Evolutionary conservation across 2,329 filamentous ascomycete genomes (phyloP), one percentile per base, ranked within the genome.

Genomic region (Tolypocladium amazonense): DNA sequence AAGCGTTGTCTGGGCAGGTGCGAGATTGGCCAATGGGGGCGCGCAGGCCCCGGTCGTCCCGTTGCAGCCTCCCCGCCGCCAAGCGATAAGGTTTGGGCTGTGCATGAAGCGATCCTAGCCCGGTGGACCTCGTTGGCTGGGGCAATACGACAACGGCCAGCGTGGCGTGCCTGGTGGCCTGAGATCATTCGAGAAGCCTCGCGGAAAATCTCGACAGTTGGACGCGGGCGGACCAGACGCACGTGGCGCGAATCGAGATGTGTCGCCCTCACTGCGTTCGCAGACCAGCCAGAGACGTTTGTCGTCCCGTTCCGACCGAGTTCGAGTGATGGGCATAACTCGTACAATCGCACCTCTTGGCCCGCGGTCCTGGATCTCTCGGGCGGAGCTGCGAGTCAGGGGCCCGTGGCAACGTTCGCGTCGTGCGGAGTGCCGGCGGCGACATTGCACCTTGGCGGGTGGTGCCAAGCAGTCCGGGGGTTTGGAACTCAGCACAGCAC

Each of bases 21-120:
- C 27, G 2, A 33, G 25, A 18, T 37, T 38, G n/a, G 50, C 59
- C 38, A 60, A 60, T 60, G 30, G 54, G 27, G 11, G 43, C 45
- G 27, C 56, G 3, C 11, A 11, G n/a, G 7, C 25, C 43, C 47
- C 25, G 14, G 25, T 20, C 25, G 14, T 18, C n/a, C 38, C 33
- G 20, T 2, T n/a, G 33, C 23, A 54, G 25, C 5, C 53, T 58
- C 25, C 37, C 56, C 35, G 37, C 50, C 47, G 59, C 59, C 56
- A 60, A 58, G 56, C 47, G 59, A 60, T 58, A 60, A 55, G 56
- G 59, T 55, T 60, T 38, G 47, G 47, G 59, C 56, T 45, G 45
- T 41, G 56, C 47, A 27, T 27, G 9, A 14, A 50, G 45, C 45
- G 45, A 50, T 27, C 12, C 45, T 50, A 50, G 14, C 25, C 23